These are phyloP conservation scores for Ogataea methanolica DNA, from an alignment of 805 yeast genomes.

Conservation along the genomic window DNA sequence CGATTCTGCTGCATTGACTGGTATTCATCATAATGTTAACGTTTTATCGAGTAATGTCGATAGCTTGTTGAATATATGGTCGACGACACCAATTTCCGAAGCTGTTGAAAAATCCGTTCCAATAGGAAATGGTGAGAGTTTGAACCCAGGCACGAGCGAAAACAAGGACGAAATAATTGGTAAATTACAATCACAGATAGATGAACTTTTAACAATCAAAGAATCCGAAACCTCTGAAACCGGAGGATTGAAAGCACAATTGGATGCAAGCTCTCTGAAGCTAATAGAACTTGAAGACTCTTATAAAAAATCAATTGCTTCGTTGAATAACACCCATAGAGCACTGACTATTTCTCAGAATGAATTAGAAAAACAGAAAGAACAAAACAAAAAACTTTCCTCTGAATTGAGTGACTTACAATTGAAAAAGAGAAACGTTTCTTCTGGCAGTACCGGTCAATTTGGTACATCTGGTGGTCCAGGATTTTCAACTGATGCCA, in stretches of 20 bases:
- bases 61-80: conserved; percentile 13
- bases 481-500: background rate
- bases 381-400: conserved; percentile 47
- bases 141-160: background rate
- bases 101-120: conserved; percentile 5
- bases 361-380: conserved; percentile 61
- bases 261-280: conserved; percentile 22
- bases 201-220: conserved; percentile 46
- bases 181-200: conserved; percentile 51
- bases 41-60: conserved; percentile 14
- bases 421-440: conserved; percentile 29
- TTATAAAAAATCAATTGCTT: conserved; percentile 65
- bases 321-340: conserved; percentile 67
- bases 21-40: background rate
- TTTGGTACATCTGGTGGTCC: background rate
- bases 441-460: conserved; percentile 4
- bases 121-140: background rate
- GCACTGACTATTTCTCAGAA: conserved; percentile 72
- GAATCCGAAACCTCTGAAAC: conserved; percentile 26
- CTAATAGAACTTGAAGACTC: conserved; percentile 49
- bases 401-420: conserved; percentile 68
- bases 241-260: conserved; percentile 30
- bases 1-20: background rate
- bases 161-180: conserved; percentile 12
- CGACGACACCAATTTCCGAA: conserved; percentile 1